A percentile compares a stretch with the other conserved stretches of the same genome.
phyloP scores from a whole-genome alignment of 2,329 filamentous ascomycete genomes.

The Colletotrichum cereale region DNA sequence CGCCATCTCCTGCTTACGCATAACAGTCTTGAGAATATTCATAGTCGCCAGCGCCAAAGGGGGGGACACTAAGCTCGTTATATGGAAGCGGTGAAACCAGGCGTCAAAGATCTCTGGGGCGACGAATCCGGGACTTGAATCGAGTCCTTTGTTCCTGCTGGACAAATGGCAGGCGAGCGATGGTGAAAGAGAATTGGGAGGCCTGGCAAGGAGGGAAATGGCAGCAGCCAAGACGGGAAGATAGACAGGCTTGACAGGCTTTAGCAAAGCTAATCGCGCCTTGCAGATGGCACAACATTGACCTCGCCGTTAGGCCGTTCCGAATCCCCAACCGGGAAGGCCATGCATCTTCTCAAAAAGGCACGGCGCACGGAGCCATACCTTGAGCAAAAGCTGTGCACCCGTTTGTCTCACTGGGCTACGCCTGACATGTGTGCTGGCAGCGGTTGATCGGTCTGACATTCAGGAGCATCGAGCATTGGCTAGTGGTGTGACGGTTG shows the following conservation, averaged over 20 bases:
- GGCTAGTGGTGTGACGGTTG: conserved; percentile 33
- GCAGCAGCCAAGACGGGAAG: conserved; percentile 14
- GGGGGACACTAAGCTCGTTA: conserved; percentile 4
- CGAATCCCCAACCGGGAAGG: conserved; percentile 19
- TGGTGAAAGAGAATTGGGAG: conserved; percentile 17
- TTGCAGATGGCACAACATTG: conserved; percentile 39
- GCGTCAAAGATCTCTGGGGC: neutral
- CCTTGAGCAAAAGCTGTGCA: conserved; percentile 33
- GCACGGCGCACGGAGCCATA: conserved; percentile 35
- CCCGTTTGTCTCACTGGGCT: conserved; percentile 27
- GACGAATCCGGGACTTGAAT: conserved; percentile 2
- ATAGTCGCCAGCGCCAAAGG: conserved; percentile 20
- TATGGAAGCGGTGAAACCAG: conserved; percentile 3
- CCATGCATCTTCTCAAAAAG: conserved; percentile 24
- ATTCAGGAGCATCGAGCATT: conserved; percentile 30
- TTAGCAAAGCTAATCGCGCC: conserved; percentile 39
- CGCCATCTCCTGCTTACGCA: conserved; percentile 42
- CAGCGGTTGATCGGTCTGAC: conserved; percentile 27
- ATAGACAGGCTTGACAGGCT: conserved; percentile 31
- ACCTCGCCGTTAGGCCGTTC: conserved; percentile 37
- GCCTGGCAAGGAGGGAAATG: conserved; percentile 20
- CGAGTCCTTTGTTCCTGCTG: conserved; percentile 24
- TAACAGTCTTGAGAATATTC: conserved; percentile 38
- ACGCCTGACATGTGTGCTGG: conserved; percentile 38
- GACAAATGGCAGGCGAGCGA: conserved; percentile 17